Conservation (phyloP, 768 basidiomycete species). For the Russula ochroleuca region DNA sequence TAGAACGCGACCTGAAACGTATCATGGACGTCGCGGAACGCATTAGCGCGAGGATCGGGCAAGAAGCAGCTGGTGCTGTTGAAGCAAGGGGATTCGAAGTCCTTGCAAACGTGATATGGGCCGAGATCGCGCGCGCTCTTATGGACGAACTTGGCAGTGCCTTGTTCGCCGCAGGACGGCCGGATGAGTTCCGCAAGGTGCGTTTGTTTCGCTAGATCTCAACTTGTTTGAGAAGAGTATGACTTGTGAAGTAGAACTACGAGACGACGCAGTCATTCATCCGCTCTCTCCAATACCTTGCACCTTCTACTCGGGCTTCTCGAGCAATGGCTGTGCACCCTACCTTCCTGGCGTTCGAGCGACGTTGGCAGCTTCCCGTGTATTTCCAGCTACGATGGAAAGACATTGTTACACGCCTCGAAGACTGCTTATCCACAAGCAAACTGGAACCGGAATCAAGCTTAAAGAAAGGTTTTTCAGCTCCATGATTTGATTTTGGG, state of each 20-base stretch:
- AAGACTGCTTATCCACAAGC: conserved; percentile 53
- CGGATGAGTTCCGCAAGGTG: conserved; percentile 86
- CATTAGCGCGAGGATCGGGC: conserved; percentile 48
- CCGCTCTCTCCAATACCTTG: conserved; percentile 72
- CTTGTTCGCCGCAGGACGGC: conserved; percentile 89
- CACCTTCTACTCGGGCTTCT: conserved; percentile 69
- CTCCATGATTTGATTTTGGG: not conserved
- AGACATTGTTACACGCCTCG: conserved; percentile 76
- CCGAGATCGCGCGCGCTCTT: conserved; percentile 72
- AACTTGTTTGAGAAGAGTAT: not conserved
- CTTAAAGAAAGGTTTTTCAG: conserved; percentile 37
- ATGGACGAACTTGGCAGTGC: conserved; percentile 78
- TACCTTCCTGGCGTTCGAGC: conserved; percentile 66
- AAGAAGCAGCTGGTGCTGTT: conserved; percentile 23
- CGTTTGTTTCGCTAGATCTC: conserved; percentile 24
- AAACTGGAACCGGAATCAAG: conserved; percentile 41
- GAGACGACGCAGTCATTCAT: conserved; percentile 81
- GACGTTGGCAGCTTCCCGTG: conserved; percentile 92
- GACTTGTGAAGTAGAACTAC: conserved; percentile 56
- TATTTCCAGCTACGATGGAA: conserved; percentile 98
- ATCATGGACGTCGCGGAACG: conserved; percentile 77
- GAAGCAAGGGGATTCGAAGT: conserved; percentile 63
- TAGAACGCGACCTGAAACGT: conserved; percentile 66
- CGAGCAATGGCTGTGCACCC: conserved; percentile 69
- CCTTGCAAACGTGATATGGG: conserved; percentile 85